phyloP scores from a whole-genome alignment of 805 yeast species.

The Wickerhamomyces mucosus region DNA sequence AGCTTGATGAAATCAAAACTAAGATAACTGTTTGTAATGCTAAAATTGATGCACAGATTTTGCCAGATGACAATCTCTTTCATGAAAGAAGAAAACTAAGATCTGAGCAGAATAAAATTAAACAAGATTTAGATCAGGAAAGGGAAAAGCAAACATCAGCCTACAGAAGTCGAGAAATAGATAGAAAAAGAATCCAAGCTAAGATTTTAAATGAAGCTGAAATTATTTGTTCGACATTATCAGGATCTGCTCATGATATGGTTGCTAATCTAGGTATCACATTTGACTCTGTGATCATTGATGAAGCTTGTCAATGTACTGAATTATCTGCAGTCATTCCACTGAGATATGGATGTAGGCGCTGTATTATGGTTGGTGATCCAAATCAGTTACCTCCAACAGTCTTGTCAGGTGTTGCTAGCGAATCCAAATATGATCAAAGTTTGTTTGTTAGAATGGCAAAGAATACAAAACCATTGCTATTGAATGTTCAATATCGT shows the following conservation, averaged over 20 bases:
- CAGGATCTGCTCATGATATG: slow-evolving; percentile 91
- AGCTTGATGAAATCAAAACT: slow-evolving; percentile 20
- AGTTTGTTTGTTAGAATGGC: slow-evolving; percentile 93
- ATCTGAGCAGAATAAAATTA: slow-evolving; percentile 55
- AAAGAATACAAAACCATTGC: slow-evolving; percentile 45
- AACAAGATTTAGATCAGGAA: slow-evolving; percentile 65
- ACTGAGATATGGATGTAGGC: slow-evolving; percentile 77
- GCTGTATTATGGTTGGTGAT: slow-evolving; percentile 96
- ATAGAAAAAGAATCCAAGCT: slow-evolving; percentile 65
- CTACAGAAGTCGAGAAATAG: slow-evolving; percentile 67
- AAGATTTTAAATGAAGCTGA: slow-evolving; percentile 66
- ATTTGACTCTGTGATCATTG: slow-evolving; percentile 87
- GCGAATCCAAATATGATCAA: slow-evolving; percentile 73
- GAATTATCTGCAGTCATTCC: slow-evolving; percentile 90
- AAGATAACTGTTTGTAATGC: slow-evolving; percentile 16
- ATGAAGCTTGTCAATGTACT: slow-evolving; percentile 97
- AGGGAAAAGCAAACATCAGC: slow-evolving; percentile 65
- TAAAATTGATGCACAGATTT: slow-evolving; percentile 16
- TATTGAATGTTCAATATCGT: slow-evolving; percentile 89
- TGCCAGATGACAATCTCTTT: background rate
- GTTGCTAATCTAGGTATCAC: slow-evolving; percentile 63
- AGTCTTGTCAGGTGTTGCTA: slow-evolving; percentile 82
- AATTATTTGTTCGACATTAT: slow-evolving; percentile 82
- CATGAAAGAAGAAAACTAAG: slow-evolving; percentile 43
- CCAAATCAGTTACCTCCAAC: slow-evolving; percentile 98